Evolutionary conservation across 2,329 filamentous ascomycete genomes (phyloP).

Genomic region (Colletotrichum sojae): DNA sequence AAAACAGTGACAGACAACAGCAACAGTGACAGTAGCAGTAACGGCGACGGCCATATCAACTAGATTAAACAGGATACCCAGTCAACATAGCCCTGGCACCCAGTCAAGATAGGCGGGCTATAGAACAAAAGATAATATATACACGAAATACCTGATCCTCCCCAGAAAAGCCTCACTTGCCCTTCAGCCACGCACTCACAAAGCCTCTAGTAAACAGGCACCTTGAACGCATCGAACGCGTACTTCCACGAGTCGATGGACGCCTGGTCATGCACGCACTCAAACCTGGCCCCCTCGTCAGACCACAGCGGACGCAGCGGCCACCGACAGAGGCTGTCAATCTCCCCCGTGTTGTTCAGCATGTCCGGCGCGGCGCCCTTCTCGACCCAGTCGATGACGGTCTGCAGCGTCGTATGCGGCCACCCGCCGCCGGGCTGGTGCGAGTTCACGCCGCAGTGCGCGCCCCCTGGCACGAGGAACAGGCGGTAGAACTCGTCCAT

Average conservation of each 20-base stretch:
- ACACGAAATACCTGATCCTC: neutral
- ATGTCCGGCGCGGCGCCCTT: slow-evolving; percentile 59
- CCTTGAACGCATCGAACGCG: slow-evolving; percentile 37
- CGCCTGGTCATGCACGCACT: slow-evolving; percentile 33
- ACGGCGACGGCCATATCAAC: too few species aligned
- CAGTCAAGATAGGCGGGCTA: too few species aligned
- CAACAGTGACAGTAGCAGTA: too few species aligned
- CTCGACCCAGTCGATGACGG: slow-evolving; percentile 67
- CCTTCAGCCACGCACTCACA: too few species aligned
- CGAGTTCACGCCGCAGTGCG: slow-evolving; percentile 65
- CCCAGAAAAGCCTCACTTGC: too few species aligned
- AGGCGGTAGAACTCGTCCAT: slow-evolving; percentile 57
- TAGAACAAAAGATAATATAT: neutral
- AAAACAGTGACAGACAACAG: too few species aligned
- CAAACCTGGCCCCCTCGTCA: slow-evolving; percentile 1
- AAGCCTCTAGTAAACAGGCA: slow-evolving; percentile 28
- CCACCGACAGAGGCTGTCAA: slow-evolving; percentile 56
- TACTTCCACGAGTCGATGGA: slow-evolving; percentile 33
- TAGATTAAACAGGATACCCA: too few species aligned
- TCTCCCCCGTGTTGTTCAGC: slow-evolving; percentile 58
- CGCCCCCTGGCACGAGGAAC: slow-evolving; percentile 62
- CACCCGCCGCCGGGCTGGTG: slow-evolving; percentile 51
- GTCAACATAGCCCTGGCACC: too few species aligned
- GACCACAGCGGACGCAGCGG: slow-evolving; percentile 58
- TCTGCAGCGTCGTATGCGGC: slow-evolving; percentile 56